Conservation (phyloP, 352 stramenopile species). For the Globisporangium acanthophoron region DNA sequence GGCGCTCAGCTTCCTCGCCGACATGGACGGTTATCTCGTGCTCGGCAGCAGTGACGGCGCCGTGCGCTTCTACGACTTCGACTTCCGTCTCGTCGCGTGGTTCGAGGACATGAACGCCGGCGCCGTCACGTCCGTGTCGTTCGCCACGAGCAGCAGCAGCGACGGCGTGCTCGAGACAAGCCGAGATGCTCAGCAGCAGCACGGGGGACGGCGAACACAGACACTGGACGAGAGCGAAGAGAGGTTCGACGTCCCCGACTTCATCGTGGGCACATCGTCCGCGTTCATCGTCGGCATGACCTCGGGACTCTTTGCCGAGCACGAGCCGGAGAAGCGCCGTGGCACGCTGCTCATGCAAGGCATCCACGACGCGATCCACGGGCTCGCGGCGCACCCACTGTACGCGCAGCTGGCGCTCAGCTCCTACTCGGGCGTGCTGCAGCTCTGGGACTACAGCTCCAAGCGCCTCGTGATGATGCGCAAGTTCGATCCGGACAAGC, state of each 20-base stretch:
- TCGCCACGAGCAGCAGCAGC: constrained; percentile 29
- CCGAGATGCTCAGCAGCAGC: not conserved
- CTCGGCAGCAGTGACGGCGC: constrained; percentile 86
- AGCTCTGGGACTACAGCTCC: constrained; percentile 88
- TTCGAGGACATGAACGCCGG: constrained; percentile 93
- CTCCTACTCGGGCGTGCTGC: constrained; percentile 77
- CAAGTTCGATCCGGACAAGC: constrained; percentile 59
- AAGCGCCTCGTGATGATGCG: constrained; percentile 83
- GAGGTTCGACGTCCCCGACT: constrained; percentile 81
- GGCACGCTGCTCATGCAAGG: constrained; percentile 90
- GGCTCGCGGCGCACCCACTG: constrained; percentile 71
- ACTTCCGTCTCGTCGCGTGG: constrained; percentile 90
- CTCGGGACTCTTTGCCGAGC: constrained; percentile 74
- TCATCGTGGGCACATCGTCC: constrained; percentile 84
- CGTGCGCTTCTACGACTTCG: constrained; percentile 92
- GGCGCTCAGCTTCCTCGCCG: constrained; percentile 48
- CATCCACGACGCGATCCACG: constrained; percentile 83
- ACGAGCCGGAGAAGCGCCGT: constrained; percentile 76
- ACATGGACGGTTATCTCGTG: constrained; percentile 89
- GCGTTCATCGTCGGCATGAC: constrained; percentile 88
- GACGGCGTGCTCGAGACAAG: constrained; percentile 25
- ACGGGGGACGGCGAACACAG: not conserved
- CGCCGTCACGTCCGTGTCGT: constrained; percentile 86
- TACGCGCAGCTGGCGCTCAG: constrained; percentile 72
- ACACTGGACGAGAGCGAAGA: constrained; percentile 27